Evolutionary conservation across 805 yeast genomes (phyloP), one percentile per base, ranked within the genome.

Genomic region (Pichia eremophila): DNA sequence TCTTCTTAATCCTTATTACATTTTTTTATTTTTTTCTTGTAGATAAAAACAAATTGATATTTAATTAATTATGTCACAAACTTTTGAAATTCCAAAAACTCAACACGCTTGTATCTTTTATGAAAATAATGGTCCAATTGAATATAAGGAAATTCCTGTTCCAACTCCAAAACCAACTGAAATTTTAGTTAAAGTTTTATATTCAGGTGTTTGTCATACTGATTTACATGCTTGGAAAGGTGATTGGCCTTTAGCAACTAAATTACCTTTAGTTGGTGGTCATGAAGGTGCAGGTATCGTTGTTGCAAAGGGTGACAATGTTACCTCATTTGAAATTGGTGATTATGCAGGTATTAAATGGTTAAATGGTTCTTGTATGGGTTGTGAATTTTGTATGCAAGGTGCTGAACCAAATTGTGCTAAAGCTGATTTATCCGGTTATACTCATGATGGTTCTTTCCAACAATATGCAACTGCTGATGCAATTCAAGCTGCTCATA

Each of bases 151-250:
- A 57, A 77, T 83, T 53, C 83, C 87, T 46, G 89, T 85, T 48
- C 91, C 93, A 61, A 67, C 64, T 43, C 93, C 93, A 57, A 80
- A 74, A 61, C 68, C 85, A 50, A 80, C 78, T 61, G 88, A 85
- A 69, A 71, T 85, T 55, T 74, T 86, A 63, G 72, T 86, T 69
- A 76, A 86, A 64, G 79, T 86, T 66, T 75, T 76, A 68, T 85
- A 80, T 74, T 79, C 93, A 19, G 95, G 95, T 67, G 93, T 85
- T 49, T 85, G 95, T 68, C 95, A 87, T 73, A 85, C 95, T 40
- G 95, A 85, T 64, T 76, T 86, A 65, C 95, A 86, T 71, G 93
- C 90, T 50, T 84, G 89, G 88, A 75, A 82, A 62, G 95, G 93
- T 59, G 95, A 86, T 71, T 85, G 93, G 91, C 90, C 91, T 46